Evolutionary conservation across 495 filamentous ascomycete species (phyloP).

Genomic region (Astrocystis sublimbata): DNA sequence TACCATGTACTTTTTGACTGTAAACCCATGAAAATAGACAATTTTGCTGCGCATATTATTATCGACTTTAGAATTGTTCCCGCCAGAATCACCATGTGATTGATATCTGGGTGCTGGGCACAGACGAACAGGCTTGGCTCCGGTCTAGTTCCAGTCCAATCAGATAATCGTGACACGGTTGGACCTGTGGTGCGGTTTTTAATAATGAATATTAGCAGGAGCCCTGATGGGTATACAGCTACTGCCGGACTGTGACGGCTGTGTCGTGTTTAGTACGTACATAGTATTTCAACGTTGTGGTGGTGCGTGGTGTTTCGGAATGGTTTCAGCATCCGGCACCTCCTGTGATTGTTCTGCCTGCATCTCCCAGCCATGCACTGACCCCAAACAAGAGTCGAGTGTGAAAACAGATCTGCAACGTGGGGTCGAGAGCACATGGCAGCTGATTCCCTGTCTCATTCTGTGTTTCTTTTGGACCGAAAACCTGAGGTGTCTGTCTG

Average conservation of each 20-base stretch:
- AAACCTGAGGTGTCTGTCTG: too few species aligned
- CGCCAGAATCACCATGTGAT: too few species aligned
- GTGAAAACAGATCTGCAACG: constrained; percentile 10
- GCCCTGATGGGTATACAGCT: too few species aligned
- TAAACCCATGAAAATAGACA: not conserved
- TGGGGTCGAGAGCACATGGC: constrained; percentile 16
- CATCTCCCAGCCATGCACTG: not conserved
- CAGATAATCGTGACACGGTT: too few species aligned
- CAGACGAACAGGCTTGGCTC: too few species aligned
- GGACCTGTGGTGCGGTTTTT: too few species aligned
- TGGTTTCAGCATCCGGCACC: constrained; percentile 27
- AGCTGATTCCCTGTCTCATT: constrained; percentile 14
- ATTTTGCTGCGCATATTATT: too few species aligned
- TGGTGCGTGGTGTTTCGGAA: constrained; percentile 30
- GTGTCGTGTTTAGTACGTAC: not conserved
- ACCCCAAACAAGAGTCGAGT: not conserved
- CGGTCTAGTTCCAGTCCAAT: too few species aligned
- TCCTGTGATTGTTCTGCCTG: not conserved
- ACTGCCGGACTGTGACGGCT: not conserved
- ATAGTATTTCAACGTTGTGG: not conserved
- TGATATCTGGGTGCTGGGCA: too few species aligned
- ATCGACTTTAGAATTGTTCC: too few species aligned
- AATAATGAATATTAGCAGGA: too few species aligned
- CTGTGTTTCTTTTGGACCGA: not conserved
- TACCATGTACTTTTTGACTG: not conserved